Conservation (phyloP, 192 early-diverging fungal species). For the Podila clonocystis region DNA sequence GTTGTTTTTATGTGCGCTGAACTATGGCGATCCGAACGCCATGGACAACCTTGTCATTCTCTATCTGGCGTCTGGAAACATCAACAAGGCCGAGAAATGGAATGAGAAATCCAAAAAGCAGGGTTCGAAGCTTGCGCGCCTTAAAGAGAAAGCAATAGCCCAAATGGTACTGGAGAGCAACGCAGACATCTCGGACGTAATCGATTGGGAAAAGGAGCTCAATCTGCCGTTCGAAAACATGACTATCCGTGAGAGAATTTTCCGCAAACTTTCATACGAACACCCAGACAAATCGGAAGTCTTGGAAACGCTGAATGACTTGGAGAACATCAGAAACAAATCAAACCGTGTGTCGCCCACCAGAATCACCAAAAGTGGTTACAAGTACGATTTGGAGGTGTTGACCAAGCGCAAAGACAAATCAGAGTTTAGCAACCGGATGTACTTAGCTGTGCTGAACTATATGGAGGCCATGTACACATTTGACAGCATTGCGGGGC, state of each 20-base stretch:
- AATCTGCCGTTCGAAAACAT: slow-evolving; percentile 44
- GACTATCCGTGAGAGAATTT: slow-evolving; percentile 34
- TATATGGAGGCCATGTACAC: slow-evolving; percentile 23
- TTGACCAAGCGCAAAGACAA: slow-evolving; percentile 37
- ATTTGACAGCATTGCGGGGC: slow-evolving; percentile 26
- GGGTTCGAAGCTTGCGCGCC: slow-evolving; percentile 36
- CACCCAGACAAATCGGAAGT: slow-evolving; percentile 28
- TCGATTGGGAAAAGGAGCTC: slow-evolving; percentile 41
- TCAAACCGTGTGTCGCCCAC: slow-evolving; percentile 17
- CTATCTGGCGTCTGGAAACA: slow-evolving; percentile 34
- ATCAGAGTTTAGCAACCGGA: slow-evolving; percentile 42
- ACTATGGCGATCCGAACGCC: slow-evolving; percentile 43
- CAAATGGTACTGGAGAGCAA: slow-evolving; percentile 24
- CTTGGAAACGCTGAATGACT: slow-evolving; percentile 23
- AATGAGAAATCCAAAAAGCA: slow-evolving; percentile 38
- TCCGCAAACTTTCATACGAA: slow-evolving; percentile 36
- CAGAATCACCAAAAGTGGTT: slow-evolving; percentile 17
- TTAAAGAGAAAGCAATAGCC: slow-evolving; percentile 31
- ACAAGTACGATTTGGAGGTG: slow-evolving; percentile 42
- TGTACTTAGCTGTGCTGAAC: slow-evolving; percentile 40
- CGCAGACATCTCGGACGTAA: slow-evolving; percentile 30
- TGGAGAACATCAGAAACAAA: slow-evolving; percentile 34
- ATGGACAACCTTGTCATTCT: slow-evolving; percentile 38
- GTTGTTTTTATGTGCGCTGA: slow-evolving; percentile 41
- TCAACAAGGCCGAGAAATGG: slow-evolving; percentile 45